These are phyloP conservation scores for Malus fusca DNA, from an alignment of 306 rosid genomes.

Conservation along the genomic window DNA sequence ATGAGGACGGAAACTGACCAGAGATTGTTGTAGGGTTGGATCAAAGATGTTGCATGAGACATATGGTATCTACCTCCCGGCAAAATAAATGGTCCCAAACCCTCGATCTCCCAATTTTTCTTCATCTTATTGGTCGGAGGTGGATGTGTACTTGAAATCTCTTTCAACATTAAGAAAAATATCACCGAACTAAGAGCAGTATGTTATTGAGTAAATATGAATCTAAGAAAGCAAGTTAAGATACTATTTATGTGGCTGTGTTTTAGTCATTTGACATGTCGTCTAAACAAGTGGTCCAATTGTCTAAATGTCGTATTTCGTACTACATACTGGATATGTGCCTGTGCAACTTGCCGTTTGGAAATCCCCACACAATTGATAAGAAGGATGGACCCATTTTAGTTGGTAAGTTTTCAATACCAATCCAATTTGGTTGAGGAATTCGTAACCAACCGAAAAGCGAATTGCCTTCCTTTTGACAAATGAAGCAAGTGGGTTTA, in stretches of 20 bases:
- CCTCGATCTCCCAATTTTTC: neutral
- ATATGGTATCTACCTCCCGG: constrained; percentile 15
- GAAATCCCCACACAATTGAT: neutral
- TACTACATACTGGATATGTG: neutral
- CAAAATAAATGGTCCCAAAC: constrained; percentile 11
- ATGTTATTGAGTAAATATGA: neutral
- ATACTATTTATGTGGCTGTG: no score
- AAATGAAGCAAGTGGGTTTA: neutral
- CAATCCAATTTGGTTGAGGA: neutral
- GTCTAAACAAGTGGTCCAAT: neutral
- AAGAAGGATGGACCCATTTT: constrained; percentile 2
- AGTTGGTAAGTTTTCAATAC: constrained; percentile 2
- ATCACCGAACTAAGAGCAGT: neutral
- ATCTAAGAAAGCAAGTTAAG: neutral
- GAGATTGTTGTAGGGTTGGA: constrained; percentile 19
- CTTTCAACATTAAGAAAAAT: no score
- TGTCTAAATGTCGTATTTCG: neutral
- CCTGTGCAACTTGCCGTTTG: neutral
- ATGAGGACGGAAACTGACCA: constrained; percentile 24
- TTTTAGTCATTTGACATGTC: neutral
- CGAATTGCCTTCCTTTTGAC: neutral
- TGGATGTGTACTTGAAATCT: neutral
- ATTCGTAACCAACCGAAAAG: constrained; percentile 1
- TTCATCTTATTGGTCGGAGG: neutral
- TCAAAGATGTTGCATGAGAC: constrained; percentile 23